These are phyloP conservation scores for Eucommia ulmoides DNA, from an alignment of 257 asterid genomes.

Conservation along the genomic window DNA sequence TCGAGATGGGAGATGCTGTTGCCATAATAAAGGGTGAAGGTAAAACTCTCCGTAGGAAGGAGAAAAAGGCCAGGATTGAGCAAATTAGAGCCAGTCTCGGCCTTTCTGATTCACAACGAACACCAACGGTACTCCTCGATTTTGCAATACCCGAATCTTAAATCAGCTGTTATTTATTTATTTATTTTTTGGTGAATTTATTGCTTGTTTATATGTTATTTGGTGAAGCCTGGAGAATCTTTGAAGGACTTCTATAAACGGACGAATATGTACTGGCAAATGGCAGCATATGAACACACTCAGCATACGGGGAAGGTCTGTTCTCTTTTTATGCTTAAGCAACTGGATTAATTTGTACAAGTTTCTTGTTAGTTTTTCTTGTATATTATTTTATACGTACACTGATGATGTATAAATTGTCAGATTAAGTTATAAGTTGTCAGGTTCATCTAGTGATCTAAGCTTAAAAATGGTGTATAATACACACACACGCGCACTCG, in stretches of 20 bases:
- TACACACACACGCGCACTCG: no score
- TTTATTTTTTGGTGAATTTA: constrained; percentile 1
- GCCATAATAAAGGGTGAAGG: constrained; percentile 86
- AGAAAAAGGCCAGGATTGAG: constrained; percentile 76
- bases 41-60: constrained; percentile 76
- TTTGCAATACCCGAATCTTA: no score
- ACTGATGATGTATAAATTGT: no score
- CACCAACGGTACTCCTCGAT: constrained; percentile 79
- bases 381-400: no score
- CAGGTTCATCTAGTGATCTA: no score
- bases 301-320: constrained; percentile 98
- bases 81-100: constrained; percentile 96
- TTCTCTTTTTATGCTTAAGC: no score
- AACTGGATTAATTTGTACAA: no score
- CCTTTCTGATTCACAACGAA: constrained; percentile 95
- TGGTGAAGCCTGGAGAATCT: constrained; percentile 75
- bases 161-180: not conserved
- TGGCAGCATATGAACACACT: constrained; percentile 98
- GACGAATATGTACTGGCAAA: constrained; percentile 96
- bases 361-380: no score
- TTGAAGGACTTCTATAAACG: constrained; percentile 87
- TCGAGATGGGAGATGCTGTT: constrained; percentile 75
- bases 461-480: no score
- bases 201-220: constrained; percentile 9
- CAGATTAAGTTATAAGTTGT: no score